Evolutionary conservation across 352 stramenopile genomes (phyloP).

Genomic region (Phytophthora pini): DNA sequence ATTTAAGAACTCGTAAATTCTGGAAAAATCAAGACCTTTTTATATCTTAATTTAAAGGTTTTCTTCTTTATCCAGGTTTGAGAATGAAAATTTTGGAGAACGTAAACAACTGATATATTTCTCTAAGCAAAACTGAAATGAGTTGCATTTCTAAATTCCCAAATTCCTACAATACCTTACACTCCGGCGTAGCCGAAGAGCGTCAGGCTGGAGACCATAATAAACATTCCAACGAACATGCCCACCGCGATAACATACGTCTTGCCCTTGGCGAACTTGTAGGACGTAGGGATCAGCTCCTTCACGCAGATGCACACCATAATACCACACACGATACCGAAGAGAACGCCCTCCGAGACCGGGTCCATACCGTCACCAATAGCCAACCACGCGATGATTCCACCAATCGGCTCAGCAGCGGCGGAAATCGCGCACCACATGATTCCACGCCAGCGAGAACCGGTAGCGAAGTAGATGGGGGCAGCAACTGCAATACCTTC

Average conservation of each 20-base stretch:
- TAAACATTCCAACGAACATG: conserved; percentile 79
- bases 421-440: conserved; percentile 90
- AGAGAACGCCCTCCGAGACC: conserved; percentile 82
- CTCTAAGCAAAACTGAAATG: too few relatives aligned
- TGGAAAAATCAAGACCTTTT: too few relatives aligned
- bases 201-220: conserved; percentile 89
- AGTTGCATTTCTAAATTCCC: background rate
- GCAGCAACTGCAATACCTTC: conserved; percentile 50
- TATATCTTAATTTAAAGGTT: too few relatives aligned
- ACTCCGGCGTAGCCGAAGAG: conserved; percentile 75
- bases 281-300: conserved; percentile 90
- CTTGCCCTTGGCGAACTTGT: conserved; percentile 84
- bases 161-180: conserved; percentile 15
- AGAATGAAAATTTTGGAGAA: too few relatives aligned
- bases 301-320: conserved; percentile 93
- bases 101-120: background rate
- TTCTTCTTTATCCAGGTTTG: too few relatives aligned
- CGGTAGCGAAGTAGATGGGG: conserved; percentile 96
- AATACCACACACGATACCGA: conserved; percentile 93
- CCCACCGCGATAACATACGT: conserved; percentile 74
- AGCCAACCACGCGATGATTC: conserved; percentile 83
- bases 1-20: too few relatives aligned
- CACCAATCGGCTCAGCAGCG: conserved; percentile 87
- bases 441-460: conserved; percentile 92
- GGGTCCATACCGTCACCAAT: conserved; percentile 71